Evolutionary conservation across 345 rosid genomes (phyloP).

Genomic region (Aquilaria sinensis): DNA sequence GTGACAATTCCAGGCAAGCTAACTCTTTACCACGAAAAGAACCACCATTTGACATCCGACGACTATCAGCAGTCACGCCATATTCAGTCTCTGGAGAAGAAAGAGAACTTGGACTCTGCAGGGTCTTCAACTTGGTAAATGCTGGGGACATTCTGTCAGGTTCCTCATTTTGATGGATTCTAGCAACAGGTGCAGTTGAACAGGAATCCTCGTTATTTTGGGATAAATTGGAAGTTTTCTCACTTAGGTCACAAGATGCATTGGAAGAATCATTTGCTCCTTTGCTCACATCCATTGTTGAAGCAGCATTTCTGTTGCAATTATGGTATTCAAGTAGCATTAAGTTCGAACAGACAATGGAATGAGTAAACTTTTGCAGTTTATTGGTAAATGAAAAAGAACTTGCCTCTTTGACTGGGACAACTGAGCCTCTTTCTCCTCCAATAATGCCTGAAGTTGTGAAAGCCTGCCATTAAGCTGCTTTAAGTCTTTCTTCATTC

Average conservation of each 20-base stretch:
- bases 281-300: slow-evolving; percentile 18
- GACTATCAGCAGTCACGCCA: slow-evolving; percentile 19
- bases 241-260: slow-evolving; percentile 21
- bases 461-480: slow-evolving; percentile 52
- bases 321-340: slow-evolving; percentile 12
- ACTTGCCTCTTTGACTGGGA: slow-evolving; percentile 38
- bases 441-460: slow-evolving; percentile 58
- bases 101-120: slow-evolving; percentile 25
- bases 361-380: slow-evolving; percentile 8
- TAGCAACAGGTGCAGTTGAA: slow-evolving; percentile 15
- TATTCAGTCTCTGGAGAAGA: slow-evolving; percentile 16
- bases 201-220: not conserved
- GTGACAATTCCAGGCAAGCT: not conserved
- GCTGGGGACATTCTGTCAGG: slow-evolving; percentile 19
- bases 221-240: slow-evolving; percentile 13
- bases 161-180: slow-evolving; percentile 24
- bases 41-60: slow-evolving; percentile 16
- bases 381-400: not conserved
- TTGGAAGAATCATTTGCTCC: slow-evolving; percentile 23
- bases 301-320: slow-evolving; percentile 30
- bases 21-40: slow-evolving; percentile 21
- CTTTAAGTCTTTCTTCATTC: slow-evolving; percentile 48
- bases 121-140: slow-evolving; percentile 9
- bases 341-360: slow-evolving; percentile 9
- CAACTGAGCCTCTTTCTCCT: slow-evolving; percentile 57